Evolutionary conservation across 73 alveolate species (phyloP), one percentile per base, ranked within the genome.

Genomic region (Breviolum minutum): DNA sequence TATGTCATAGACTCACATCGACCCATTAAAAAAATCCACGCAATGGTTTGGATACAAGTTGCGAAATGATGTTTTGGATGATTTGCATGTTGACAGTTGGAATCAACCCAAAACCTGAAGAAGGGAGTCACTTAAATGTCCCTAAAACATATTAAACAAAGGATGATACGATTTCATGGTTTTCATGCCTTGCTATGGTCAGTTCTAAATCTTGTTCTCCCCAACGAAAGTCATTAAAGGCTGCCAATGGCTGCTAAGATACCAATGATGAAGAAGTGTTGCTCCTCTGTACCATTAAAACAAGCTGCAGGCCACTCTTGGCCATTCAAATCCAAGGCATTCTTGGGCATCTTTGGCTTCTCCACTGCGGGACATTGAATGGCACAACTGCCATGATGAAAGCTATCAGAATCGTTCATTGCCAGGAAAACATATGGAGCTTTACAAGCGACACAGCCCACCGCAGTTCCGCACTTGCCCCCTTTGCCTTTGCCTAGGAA

Each of bases 261-360:
- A 24, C 96, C 96, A 13, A 90, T 70, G 77, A 90, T 90, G 87
- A 90, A 90, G 96, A 70, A 90, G 69, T 63, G 96, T 29, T 90
- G 96, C 96, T 63, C 96, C 63, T 90, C 96, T 3, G 88, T 90
- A 6, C 96, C 96, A 26, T 90, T 90, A n/a, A 32, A 90, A 74
- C 96, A 90, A 17, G 96, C 96, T 5, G 62, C 30, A 8, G 96
- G 88, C 96, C 96, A 90, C 87, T 90, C 88, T 63, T 87, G 12
- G 30, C 95, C 95, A 14, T 68, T 66, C 29, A 32, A 26, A 8
- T 87, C 96, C 87, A 90, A 54, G 87, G 87, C 96, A 48, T 90
- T 90, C 87, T 13, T 20, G 14, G 96, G 96, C 96, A 90, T 90
- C 63, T 19, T 20, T 13, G 96, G 96, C 83, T 12, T 20, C 11